Base-by-base conservation (phyloP, 2,329 filamentous ascomycete species). In the Colletotrichum somersetense region DNA sequence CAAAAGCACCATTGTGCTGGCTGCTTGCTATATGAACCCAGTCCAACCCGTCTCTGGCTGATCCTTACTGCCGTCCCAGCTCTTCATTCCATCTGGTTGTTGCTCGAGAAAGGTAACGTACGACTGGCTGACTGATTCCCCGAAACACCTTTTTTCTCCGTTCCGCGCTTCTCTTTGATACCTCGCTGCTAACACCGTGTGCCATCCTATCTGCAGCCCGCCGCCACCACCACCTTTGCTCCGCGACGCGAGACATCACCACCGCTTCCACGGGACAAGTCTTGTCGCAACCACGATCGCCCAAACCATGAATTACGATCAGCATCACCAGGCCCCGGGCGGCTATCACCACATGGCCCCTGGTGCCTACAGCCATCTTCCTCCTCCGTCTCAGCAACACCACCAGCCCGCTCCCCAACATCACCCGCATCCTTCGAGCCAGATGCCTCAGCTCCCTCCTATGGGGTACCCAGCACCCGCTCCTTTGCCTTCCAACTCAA, bases 301-400 rank as follows among this genome's bases (percentile, higher is more conserved):
- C 55, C 33, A 33, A 46, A 38, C 26, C 50, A 74, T 74, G 73
- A 74, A 71, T 44, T 74, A 74, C 72, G 73, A 74, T 33, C 73
- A 72, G 30, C 67, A 72, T 14, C 69, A 63, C 50, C 59, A 44
- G n/a, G 55, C 23, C 69, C 18, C 62, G 30, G 69, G 69, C 30
- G 66, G 61, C 61, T 74, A 74, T 58, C 73, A 73, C 55, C 71
- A 71, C 44, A 71, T 71, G 61, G 7, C 61, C 26, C 61, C 72
- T 52, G 44, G 50, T 18, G 38, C 66, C n/a, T 66, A 72, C n/a
- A 57, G 12, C 35, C 55, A 57, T 23, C 20, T 40, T 23, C 55
- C 53, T 40, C 48, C 48, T 16, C 69, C 55, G 42, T 66, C 35
- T 23, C 72, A 62, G 18, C 56, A 62, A 33, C 55, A 57, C 20